Conservation (phyloP, 768 basidiomycete genomes). For the Mycena albidolilacea region DNA sequence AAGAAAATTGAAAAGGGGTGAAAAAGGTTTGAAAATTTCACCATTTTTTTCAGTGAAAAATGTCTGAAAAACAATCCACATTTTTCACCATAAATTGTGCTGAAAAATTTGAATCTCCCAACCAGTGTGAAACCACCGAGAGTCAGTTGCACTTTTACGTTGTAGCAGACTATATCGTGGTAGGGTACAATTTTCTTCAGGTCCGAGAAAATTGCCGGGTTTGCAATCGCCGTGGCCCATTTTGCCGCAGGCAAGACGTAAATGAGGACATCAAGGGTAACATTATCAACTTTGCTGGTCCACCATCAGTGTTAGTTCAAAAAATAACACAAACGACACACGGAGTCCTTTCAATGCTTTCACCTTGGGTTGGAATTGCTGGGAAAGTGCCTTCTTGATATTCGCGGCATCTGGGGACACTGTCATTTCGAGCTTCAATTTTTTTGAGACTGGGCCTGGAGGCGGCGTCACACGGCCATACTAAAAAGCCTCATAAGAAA, state of each 20-base stretch:
- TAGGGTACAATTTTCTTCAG: neutral
- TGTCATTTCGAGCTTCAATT: neutral
- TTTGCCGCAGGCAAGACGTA: neutral
- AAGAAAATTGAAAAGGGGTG: too few species aligned
- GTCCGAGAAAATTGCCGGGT: slow-evolving; percentile 2
- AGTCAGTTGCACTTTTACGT: neutral
- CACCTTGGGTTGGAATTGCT: neutral
- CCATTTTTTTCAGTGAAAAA: too few species aligned
- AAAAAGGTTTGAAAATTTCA: too few species aligned
- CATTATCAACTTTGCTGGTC: neutral
- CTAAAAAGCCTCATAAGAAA: neutral
- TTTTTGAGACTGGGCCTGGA: neutral
- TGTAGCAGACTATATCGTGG: neutral
- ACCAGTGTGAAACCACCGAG: slow-evolving; percentile 9
- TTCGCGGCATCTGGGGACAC: neutral
- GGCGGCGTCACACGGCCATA: neutral
- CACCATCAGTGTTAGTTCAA: neutral
- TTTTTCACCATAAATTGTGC: too few species aligned
- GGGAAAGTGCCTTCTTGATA: neutral
- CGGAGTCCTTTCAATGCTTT: neutral
- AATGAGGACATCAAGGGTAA: neutral
- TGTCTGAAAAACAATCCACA: too few species aligned
- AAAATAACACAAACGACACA: neutral
- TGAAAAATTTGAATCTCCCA: too few species aligned
- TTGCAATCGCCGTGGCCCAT: neutral